These are phyloP conservation scores for Suhomyces chickasaworum DNA, from an alignment of 1,139 yeast species.

Conservation along the genomic window DNA sequence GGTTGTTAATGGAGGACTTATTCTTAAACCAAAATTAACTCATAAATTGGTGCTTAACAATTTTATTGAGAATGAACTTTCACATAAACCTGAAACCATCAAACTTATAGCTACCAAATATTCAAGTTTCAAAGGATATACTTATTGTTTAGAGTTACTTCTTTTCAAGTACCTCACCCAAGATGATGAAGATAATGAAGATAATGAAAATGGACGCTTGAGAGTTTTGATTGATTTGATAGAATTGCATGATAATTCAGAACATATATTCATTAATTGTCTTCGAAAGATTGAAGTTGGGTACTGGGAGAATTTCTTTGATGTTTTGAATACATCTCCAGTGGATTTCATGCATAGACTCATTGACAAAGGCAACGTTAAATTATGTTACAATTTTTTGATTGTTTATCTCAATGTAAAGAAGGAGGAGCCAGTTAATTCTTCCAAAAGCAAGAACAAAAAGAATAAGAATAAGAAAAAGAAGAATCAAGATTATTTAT, in stretches of 20 bases:
- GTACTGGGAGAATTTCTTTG: constrained; percentile 44
- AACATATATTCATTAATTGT: constrained; percentile 43
- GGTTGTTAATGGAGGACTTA: constrained; percentile 19
- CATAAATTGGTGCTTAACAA: constrained; percentile 40
- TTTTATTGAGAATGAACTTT: constrained; percentile 42
- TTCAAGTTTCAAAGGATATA: constrained; percentile 32
- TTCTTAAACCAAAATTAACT: constrained; percentile 31
- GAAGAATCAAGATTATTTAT: constrained; percentile 8
- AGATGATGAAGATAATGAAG: constrained; percentile 12
- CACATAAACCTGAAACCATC: constrained; percentile 22
- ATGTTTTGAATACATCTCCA: constrained; percentile 39
- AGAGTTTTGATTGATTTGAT: constrained; percentile 33
- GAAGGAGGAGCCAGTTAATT: constrained; percentile 25
- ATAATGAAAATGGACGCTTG: constrained; percentile 15
- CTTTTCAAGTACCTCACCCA: constrained; percentile 34
- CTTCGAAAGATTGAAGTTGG: constrained; percentile 46
- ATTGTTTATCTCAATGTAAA: constrained; percentile 47
- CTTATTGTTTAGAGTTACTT: constrained; percentile 44
- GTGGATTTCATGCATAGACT: constrained; percentile 41
- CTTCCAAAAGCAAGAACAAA: constrained; percentile 10
- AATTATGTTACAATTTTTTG: constrained; percentile 45
- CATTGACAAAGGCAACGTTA: constrained; percentile 37
- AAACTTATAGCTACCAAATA: constrained; percentile 28
- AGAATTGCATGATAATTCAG: constrained; percentile 30
- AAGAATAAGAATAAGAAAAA: constrained; percentile 5